These are phyloP conservation scores for Iberis pinnata DNA, from an alignment of 345 rosid genomes.

Conservation along the genomic window DNA sequence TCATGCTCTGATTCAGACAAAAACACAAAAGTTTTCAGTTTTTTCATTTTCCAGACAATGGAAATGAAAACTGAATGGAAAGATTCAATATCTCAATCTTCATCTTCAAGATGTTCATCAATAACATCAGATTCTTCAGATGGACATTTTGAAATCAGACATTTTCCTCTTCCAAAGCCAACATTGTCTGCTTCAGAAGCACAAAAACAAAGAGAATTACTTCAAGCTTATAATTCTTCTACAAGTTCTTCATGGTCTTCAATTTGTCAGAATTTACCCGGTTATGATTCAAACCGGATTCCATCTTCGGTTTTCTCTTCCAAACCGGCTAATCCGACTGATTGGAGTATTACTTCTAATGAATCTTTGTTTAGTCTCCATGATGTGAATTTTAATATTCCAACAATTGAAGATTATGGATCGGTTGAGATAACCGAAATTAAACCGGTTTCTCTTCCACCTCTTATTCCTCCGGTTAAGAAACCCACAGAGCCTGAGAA, in stretches of 20 bases:
- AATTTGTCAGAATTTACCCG: conserved; percentile 12
- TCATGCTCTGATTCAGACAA: not conserved
- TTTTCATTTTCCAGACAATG: conserved; percentile 1
- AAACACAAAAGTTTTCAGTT: too few species aligned
- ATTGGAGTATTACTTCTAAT: conserved; percentile 86
- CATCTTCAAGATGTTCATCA: conserved; percentile 29
- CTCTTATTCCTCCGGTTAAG: conserved; percentile 29
- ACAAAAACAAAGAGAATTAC: conserved; percentile 21
- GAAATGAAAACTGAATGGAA: conserved; percentile 4
- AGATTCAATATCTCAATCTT: conserved; percentile 4
- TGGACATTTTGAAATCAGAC: conserved; percentile 23
- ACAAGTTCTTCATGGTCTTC: conserved; percentile 22
- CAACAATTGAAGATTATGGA: conserved; percentile 46
- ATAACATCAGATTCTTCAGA: conserved; percentile 29
- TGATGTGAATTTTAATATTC: conserved; percentile 46
- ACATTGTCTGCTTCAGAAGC: conserved; percentile 26
- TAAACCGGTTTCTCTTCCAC: conserved; percentile 22
- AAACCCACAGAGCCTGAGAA: conserved; percentile 28
- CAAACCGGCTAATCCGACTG: conserved; percentile 39
- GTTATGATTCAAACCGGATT: conserved; percentile 61
- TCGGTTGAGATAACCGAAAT: conserved; percentile 15
- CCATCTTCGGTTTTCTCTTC: conserved; percentile 52
- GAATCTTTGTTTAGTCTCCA: conserved; percentile 86
- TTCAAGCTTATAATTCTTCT: conserved; percentile 12
- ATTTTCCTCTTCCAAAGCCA: conserved; percentile 27